phyloP scores from a whole-genome alignment of 2,329 filamentous ascomycete species.

The Sclerotinia borealis region DNA sequence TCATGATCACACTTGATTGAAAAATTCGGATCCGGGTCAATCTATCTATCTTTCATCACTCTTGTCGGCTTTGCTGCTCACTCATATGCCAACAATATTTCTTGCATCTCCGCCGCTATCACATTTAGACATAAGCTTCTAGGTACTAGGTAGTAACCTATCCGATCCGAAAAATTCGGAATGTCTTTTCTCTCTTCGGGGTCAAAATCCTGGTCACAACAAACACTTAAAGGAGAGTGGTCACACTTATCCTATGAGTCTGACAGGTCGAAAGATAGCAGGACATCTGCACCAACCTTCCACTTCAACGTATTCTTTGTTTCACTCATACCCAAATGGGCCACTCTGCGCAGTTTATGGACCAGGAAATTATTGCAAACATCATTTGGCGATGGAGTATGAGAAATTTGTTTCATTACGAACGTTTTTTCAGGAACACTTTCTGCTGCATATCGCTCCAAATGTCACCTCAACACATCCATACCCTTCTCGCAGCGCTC shows the following conservation, averaged over 20 bases:
- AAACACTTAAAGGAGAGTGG: neutral
- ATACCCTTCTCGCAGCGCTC: neutral
- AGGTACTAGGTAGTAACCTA: neutral
- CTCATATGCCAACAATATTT: neutral
- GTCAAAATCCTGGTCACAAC: neutral
- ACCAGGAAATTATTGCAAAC: neutral
- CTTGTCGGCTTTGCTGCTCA: neutral
- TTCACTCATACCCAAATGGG: neutral
- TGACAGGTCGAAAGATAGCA: slow-evolving; percentile 1
- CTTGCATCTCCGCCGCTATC: neutral
- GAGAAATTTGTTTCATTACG: neutral
- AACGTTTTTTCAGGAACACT: neutral
- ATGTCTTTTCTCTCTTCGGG: neutral
- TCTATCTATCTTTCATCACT: neutral
- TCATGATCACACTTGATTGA: neutral
- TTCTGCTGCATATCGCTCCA: neutral
- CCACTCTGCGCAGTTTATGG: neutral
- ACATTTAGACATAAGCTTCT: neutral
- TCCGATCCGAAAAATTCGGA: neutral
- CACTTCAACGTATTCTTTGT: neutral
- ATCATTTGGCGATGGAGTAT: neutral
- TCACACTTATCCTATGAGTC: neutral
- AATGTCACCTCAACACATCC: neutral
- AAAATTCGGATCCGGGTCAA: neutral
- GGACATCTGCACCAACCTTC: neutral